Evolutionary conservation across 108 stramenopile species (phyloP).

Genomic region (Mayamaea pseudoterrestris): DNA sequence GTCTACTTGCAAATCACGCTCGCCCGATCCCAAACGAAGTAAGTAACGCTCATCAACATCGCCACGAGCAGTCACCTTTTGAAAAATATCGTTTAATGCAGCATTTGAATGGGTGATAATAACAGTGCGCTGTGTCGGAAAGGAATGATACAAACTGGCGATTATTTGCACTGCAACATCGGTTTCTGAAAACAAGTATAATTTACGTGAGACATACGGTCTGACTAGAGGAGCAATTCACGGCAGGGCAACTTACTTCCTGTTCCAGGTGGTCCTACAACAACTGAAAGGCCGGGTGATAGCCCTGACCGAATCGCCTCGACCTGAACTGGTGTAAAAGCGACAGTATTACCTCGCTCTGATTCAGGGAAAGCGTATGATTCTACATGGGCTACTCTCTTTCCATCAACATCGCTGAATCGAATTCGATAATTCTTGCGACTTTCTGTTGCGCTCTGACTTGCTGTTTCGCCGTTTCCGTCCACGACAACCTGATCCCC

Average conservation of each 20-base stretch:
- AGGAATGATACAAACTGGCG: conserved; percentile 86
- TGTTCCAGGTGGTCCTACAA: conserved; percentile 96
- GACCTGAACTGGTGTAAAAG: conserved; percentile 93
- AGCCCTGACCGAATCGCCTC: conserved; percentile 91
- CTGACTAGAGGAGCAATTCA: not conserved
- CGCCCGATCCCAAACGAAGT: conserved; percentile 90
- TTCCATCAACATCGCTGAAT: conserved; percentile 17
- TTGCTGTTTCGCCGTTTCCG: conserved; percentile 4
- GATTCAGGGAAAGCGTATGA: conserved; percentile 23
- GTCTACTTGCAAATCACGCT: conserved; percentile 67
- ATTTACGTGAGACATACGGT: conserved; percentile 2
- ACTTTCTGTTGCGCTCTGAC: not conserved
- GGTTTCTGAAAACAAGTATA: conserved; percentile 47
- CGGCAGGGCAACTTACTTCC: conserved; percentile 2
- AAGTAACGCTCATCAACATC: conserved; percentile 84
- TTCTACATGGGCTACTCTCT: conserved; percentile 30
- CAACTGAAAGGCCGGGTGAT: conserved; percentile 85
- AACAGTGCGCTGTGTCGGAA: conserved; percentile 86
- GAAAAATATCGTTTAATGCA: conserved; percentile 96
- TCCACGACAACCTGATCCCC: conserved; percentile 19
- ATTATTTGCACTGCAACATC: conserved; percentile 97
- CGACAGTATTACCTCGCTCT: conserved; percentile 68
- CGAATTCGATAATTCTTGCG: conserved; percentile 48
- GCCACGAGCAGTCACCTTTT: conserved; percentile 88
- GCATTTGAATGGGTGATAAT: conserved; percentile 98